Percentiles rank a stretch among this genome's conserved stretches.
Conservation (phyloP, 176 grass and related monocot genomes). For the Eleusine indica region DNA sequence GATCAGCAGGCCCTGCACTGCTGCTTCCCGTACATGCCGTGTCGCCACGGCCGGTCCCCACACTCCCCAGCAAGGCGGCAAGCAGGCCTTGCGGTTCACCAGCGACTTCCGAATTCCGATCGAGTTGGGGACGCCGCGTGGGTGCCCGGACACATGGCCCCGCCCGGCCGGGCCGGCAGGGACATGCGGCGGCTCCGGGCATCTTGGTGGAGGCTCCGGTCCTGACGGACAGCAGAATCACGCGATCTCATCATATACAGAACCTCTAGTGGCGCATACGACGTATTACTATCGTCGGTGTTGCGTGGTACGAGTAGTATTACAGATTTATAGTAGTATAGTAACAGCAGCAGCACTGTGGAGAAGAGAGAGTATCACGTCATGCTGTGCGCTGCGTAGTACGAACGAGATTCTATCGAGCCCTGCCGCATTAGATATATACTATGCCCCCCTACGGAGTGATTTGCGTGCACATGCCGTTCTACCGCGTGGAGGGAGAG, state of each 20-base stretch:
- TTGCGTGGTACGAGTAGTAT: not conserved
- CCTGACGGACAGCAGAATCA: not conserved
- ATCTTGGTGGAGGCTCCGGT: slow-evolving; percentile 10
- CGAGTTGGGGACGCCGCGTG: not conserved
- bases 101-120: not conserved
- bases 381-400: not conserved
- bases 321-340: no score
- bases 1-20: not conserved
- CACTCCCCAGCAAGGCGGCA: no score
- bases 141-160: no score
- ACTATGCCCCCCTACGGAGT: not conserved
- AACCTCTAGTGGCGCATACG: no score
- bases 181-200: slow-evolving; percentile 25
- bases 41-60: not conserved
- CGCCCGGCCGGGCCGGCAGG: not conserved
- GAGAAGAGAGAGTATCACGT: not conserved
- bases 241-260: no score
- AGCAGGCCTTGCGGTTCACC: not conserved
- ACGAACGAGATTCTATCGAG: not conserved
- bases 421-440: no score
- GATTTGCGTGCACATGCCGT: not conserved
- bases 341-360: no score
- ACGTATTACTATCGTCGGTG: no score
- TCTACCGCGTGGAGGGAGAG: not conserved
- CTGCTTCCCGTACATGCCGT: not conserved